phyloP scores from a whole-genome alignment of 2,329 filamentous ascomycete genomes.

The Penicillium sp. region DNA sequence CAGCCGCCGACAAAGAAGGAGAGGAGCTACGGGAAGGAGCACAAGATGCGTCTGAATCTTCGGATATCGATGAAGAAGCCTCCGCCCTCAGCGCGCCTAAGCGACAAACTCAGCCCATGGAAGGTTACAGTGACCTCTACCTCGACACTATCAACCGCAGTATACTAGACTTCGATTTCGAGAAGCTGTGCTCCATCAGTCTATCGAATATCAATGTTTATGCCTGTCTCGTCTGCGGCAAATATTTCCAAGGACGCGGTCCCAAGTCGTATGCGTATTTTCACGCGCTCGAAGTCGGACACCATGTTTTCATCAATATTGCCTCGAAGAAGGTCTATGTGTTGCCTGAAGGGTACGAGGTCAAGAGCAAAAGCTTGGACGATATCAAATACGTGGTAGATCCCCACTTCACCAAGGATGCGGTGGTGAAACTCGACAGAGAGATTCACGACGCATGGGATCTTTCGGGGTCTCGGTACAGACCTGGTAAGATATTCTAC shows the following conservation, averaged over 20 bases:
- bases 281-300: constrained; percentile 87
- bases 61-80: constrained; percentile 36
- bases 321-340: constrained; percentile 51
- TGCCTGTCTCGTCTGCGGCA: constrained; percentile 94
- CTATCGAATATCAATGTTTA: constrained; percentile 99
- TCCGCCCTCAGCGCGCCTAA: constrained; percentile 38
- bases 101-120: constrained; percentile 72
- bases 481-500: constrained; percentile 54
- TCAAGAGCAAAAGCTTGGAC: constrained; percentile 87
- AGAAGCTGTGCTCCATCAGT: constrained; percentile 94
- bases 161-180: constrained; percentile 96
- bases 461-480: constrained; percentile 76
- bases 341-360: constrained; percentile 92
- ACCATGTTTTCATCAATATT: constrained; percentile 99
- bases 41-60: constrained; percentile 25
- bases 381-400: constrained; percentile 98
- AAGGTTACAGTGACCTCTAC: constrained; percentile 92
- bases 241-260: constrained; percentile 91
- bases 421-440: constrained; percentile 75
- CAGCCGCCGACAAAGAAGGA: constrained; percentile 70
- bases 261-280: constrained; percentile 96
- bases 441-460: constrained; percentile 62
- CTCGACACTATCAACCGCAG: constrained; percentile 93
- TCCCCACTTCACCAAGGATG: constrained; percentile 72
- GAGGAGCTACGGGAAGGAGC: constrained; percentile 35